Evolutionary conservation across 176 grass and related monocot genomes (phyloP), one percentile per base, ranked within the genome.

Genomic region (Areca catechu): DNA sequence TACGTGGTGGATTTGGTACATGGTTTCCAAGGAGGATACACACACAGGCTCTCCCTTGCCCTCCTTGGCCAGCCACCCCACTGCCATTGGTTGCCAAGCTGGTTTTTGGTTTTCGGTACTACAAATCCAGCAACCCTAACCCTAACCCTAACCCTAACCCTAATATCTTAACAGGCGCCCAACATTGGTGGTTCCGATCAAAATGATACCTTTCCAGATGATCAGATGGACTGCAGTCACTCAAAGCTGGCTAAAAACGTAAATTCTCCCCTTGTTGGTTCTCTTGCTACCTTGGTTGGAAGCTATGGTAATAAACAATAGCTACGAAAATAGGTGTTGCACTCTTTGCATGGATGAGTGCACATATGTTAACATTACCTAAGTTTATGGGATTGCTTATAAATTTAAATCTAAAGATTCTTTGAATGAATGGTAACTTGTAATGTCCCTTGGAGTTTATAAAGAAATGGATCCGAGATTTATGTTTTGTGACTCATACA

Each of bases 1-100:
- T 96, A 87, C 80, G 87, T 95, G 91, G 86, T 90, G 43, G 65
- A 16, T 96, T 76, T 64, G 71, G 83, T 19, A 56, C 63, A 49
- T 56, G 19, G 54, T 90, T 65, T 19, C 86, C 91, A 12, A 50
- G 48, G 62, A 47, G 68, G 74, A 75, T 90, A 22, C 91, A 95
- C 91, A 84, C 68, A 83, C 79, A 28, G 91, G 67, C 30, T 81
- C 86, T 57, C 87, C 91, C 0, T 7, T 90, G 58, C 86, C 91
- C 63, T 77, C 86, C 60, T 52, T 82, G 49, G 76, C 66, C 20
- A 64, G 1, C 24, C 74, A 84, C 81, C 80, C 74, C 28, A 60
- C 50, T 2, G 76, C 10, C 66, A 84, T 95, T 63, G 79, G 71
- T 14, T 95, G 91, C 70, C 77, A 90, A 74, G 90, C 71, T 7